Evolutionary conservation across 192 early-diverging fungal species (phyloP).

Genomic region (Coemansia umbellata): DNA sequence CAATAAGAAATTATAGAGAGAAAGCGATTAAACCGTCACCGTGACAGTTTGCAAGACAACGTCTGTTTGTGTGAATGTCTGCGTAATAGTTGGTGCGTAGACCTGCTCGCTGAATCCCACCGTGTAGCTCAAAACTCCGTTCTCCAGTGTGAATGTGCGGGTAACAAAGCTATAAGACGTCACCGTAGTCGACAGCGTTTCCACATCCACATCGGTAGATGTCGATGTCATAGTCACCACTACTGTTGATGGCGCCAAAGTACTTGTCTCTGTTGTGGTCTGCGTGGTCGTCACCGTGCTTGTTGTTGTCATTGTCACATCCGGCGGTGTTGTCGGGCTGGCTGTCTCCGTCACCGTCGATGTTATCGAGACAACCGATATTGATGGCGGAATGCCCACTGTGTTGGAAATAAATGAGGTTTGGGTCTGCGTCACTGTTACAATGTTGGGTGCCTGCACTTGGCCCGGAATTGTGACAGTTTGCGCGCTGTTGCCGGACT

Average conservation of each 20-base stretch:
- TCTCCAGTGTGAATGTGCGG: neutral
- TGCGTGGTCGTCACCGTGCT: neutral
- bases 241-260: neutral
- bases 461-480: neutral
- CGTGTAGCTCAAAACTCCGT: constrained; percentile 4
- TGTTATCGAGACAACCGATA: neutral
- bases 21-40: neutral
- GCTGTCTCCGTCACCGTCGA: constrained; percentile 4
- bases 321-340: neutral
- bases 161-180: constrained; percentile 10
- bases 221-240: constrained; percentile 1
- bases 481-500: neutral
- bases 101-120: neutral
- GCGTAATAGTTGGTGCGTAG: neutral
- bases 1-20: no score
- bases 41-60: neutral
- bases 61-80: neutral
- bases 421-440: neutral
- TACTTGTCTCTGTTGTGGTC: neutral
- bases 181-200: neutral
- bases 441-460: neutral
- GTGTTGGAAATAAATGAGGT: constrained; percentile 1
- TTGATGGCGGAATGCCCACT: neutral
- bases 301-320: neutral
- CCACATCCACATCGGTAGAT: neutral